Evolutionary conservation across 2,329 filamentous ascomycete genomes (phyloP), one percentile per base, ranked within the genome.

Genomic region (Metarhizium humberi): DNA sequence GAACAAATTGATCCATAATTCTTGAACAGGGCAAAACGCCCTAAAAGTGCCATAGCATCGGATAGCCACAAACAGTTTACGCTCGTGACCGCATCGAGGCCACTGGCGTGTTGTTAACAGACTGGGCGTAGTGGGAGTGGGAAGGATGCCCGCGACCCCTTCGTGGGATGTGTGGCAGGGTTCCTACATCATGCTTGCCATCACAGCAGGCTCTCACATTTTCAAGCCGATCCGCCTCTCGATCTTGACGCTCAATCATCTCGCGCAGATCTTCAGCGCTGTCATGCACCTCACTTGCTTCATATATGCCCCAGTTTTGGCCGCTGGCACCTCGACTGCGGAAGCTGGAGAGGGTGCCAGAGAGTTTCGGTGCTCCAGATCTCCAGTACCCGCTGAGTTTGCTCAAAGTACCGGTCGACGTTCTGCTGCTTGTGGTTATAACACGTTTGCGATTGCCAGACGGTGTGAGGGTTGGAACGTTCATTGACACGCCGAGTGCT

Each of bases 121-220:
- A 70, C 14, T 67, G 66, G 53, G 65, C 70, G 13, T 70, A 67
- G 25, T 71, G 64, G 13, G 68, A 63, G 57, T 75, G 73, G 30
- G 66, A 58, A 38, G 68, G 66, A 38, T 58, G 75, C 62, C 56
- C 72, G 40, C 76, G 75, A 42, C 74, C 70, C 61, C 73, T 74
- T 67, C 75, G 78, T 51, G 73, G 66, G 50, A 72, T 70, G 57
- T 73, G 74, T 56, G 78, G 73, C 52, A 87, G 68, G 54, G 77
- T 82, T 54, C 82, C 79, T 51, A 90, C 87, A 67, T 90, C 86
- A 64, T 90, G 87, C 74, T 88, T 89, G 92, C 92, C 94, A 80
- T 97, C 94, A 72, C 94, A 99, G 75, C 94, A 99, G 57, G 92
- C 92, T 67, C 94, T 81, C 60, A 99, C 94, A 69, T 99, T 96